A percentile compares a stretch with the other conserved stretches of the same genome.
These are phyloP conservation scores for Suhomyces anneliseae DNA, from an alignment of 1,139 yeast species.

Conservation along the genomic window DNA sequence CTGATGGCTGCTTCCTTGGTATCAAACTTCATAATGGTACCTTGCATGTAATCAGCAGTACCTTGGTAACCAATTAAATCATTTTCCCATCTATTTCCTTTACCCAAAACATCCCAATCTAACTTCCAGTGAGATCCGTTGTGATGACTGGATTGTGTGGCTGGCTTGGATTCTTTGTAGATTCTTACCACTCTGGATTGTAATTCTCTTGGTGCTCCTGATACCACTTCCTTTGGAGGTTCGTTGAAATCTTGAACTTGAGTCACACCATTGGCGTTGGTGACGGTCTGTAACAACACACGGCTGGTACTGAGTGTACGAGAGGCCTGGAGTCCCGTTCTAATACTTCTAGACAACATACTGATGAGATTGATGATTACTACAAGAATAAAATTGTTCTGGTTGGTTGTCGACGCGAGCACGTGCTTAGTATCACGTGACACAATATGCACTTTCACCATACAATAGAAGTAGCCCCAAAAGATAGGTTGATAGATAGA, in stretches of 20 bases:
- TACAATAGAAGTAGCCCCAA: background rate
- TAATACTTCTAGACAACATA: constrained; percentile 27
- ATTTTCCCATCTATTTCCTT: constrained; percentile 87
- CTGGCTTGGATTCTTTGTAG: constrained; percentile 74
- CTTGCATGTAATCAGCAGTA: constrained; percentile 83
- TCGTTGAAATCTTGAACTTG: constrained; percentile 13
- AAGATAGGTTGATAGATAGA: background rate
- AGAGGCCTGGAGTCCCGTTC: constrained; percentile 14
- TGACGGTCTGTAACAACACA: constrained; percentile 14
- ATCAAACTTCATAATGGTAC: constrained; percentile 74
- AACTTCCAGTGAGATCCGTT: constrained; percentile 66
- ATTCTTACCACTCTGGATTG: constrained; percentile 71
- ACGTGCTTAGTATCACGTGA: background rate
- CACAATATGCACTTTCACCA: background rate
- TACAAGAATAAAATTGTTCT: constrained; percentile 14
- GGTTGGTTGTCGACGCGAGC: constrained; percentile 21
- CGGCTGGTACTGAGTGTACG: constrained; percentile 25
- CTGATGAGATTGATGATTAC: constrained; percentile 1
- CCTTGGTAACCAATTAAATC: constrained; percentile 86
- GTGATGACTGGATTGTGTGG: constrained; percentile 73
- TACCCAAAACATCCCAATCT: constrained; percentile 81
- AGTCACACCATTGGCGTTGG: constrained; percentile 18
- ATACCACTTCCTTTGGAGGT: constrained; percentile 56
- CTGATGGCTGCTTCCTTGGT: constrained; percentile 74
- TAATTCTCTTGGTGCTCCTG: constrained; percentile 79